Evolutionary conservation across 73 alveolate genomes (phyloP).

Genomic region (Tetrahymena thermophila): DNA sequence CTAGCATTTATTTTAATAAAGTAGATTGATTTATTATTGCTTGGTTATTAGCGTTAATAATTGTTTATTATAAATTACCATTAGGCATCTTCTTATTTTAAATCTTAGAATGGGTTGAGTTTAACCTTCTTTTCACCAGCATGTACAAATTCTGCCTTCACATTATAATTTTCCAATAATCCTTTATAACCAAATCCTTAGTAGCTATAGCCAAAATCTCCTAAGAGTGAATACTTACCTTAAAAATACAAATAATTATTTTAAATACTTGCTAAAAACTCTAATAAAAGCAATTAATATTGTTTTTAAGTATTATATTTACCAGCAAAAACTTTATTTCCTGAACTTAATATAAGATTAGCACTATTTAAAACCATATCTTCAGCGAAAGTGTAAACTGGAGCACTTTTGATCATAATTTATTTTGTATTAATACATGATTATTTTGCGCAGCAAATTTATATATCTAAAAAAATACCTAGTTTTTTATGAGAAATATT

Average conservation of each 20-base stretch:
- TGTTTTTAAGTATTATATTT: background rate
- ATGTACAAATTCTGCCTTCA: background rate
- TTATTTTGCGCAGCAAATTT: background rate
- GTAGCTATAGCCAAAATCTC: background rate
- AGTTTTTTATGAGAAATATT: background rate
- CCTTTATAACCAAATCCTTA: background rate
- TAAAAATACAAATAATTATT: background rate
- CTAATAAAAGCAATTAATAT: background rate
- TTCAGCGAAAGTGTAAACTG: slow-evolving; percentile 30
- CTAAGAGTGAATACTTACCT: background rate
- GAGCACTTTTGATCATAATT: slow-evolving; percentile 6
- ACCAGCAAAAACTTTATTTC: slow-evolving; percentile 18
- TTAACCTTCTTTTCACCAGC: background rate
- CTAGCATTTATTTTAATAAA: background rate
- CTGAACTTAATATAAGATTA: slow-evolving; percentile 21
- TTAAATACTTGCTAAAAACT: background rate
- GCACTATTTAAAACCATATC: slow-evolving; percentile 37
- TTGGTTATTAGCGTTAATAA: no score
- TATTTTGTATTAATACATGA: background rate
- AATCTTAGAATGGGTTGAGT: background rate
- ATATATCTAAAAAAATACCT: background rate
- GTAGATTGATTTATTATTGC: no score
- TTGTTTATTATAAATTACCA: background rate
- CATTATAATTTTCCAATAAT: background rate
- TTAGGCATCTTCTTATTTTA: background rate